Evolutionary conservation across 129 eudicot genomes (phyloP).

Genomic region (Gnaphalium uliginosum): DNA sequence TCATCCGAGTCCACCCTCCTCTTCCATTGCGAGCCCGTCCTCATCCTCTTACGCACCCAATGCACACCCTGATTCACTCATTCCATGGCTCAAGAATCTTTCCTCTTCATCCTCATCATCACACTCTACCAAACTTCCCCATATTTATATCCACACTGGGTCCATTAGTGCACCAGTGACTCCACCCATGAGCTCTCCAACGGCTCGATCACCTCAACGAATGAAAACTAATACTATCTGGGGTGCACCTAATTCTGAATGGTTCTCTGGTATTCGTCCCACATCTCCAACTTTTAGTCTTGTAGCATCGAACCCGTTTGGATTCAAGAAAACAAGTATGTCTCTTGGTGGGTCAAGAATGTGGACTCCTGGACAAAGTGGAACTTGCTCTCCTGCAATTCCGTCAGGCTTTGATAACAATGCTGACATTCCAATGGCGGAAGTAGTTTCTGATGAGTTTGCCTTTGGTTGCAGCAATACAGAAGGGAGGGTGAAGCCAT

Average conservation of each 20-base stretch:
- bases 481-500: slow-evolving; percentile 63
- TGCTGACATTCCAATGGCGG: slow-evolving; percentile 62
- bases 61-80: slow-evolving; percentile 55
- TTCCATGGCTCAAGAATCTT: slow-evolving; percentile 76
- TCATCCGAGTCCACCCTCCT: slow-evolving; percentile 65
- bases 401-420: slow-evolving; percentile 52
- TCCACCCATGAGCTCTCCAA: slow-evolving; percentile 81
- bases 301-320: slow-evolving; percentile 68
- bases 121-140: slow-evolving; percentile 49
- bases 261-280: slow-evolving; percentile 58
- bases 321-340: slow-evolving; percentile 43
- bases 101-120: slow-evolving; percentile 52
- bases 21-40: slow-evolving; percentile 71
- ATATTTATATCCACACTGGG: slow-evolving; percentile 55
- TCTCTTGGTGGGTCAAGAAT: slow-evolving; percentile 50
- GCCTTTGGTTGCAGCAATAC: slow-evolving; percentile 64
- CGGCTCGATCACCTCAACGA: slow-evolving; percentile 54
- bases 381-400: slow-evolving; percentile 80
- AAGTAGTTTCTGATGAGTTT: slow-evolving; percentile 58
- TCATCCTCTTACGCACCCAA: slow-evolving; percentile 59
- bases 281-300: slow-evolving; percentile 83
- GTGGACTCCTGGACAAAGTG: slow-evolving; percentile 84
- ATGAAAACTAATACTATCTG: slow-evolving; percentile 45
- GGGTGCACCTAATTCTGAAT: slow-evolving; percentile 51
- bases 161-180: slow-evolving; percentile 92